Percentiles rank a stretch among this genome's conserved stretches.
phyloP scores from a whole-genome alignment of 2,329 filamentous ascomycete genomes.

The Epichloe sp. region DNA sequence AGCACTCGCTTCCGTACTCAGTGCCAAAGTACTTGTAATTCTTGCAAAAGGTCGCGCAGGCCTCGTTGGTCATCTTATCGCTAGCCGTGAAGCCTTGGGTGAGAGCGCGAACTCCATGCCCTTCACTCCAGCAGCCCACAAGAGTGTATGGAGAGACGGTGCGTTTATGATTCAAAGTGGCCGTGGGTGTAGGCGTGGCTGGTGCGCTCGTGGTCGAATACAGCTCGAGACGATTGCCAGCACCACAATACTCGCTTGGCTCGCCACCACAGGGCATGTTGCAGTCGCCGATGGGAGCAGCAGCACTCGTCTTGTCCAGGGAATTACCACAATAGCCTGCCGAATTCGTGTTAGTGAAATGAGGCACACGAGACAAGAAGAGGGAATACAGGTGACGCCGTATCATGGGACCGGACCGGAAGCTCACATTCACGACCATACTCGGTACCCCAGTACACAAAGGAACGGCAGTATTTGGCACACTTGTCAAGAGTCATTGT shows the following conservation, averaged over 20 bases:
- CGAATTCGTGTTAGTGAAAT: slow-evolving; percentile 1
- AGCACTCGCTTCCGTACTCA: slow-evolving; percentile 27
- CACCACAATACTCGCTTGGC: slow-evolving; percentile 27
- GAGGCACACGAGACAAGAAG: background rate
- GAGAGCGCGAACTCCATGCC: slow-evolving; percentile 22
- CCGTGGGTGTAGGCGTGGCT: slow-evolving; percentile 16
- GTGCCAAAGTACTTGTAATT: slow-evolving; percentile 28
- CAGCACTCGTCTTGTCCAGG: slow-evolving; percentile 16
- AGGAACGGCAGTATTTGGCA: slow-evolving; percentile 31
- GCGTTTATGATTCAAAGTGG: slow-evolving; percentile 11
- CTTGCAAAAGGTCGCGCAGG: slow-evolving; percentile 21
- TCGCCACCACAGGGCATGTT: slow-evolving; percentile 29
- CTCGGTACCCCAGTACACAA: slow-evolving; percentile 36
- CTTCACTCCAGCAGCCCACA: slow-evolving; percentile 29
- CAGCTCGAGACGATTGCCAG: slow-evolving; percentile 28
- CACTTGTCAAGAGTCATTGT: slow-evolving; percentile 37
- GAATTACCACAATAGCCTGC: slow-evolving; percentile 35
- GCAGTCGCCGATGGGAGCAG: slow-evolving; percentile 20
- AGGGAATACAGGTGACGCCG: background rate
- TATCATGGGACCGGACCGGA: background rate
- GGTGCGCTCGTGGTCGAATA: slow-evolving; percentile 27
- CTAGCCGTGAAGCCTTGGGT: slow-evolving; percentile 12
- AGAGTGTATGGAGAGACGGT: slow-evolving; percentile 17
- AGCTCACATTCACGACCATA: slow-evolving; percentile 36
- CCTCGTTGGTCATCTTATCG: slow-evolving; percentile 20